These are phyloP conservation scores for Vanrija sp. DNA, from an alignment of 1,284 basidiomycete genomes.

Conservation along the genomic window DNA sequence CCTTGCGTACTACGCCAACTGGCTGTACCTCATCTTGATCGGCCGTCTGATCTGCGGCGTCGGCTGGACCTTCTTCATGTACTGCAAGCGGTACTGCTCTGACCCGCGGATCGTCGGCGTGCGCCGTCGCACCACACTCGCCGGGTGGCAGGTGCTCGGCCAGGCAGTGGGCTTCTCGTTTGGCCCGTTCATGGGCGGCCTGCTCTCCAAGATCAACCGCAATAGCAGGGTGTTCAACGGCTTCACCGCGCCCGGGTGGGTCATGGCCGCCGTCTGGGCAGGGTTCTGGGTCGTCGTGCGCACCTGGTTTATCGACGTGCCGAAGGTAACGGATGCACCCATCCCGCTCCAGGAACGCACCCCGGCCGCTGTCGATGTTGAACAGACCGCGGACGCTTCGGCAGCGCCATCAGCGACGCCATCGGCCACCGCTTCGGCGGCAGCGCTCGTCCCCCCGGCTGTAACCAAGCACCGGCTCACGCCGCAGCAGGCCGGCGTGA, in stretches of 20 bases:
- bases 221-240: slow-evolving; percentile 6
- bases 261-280: slow-evolving; percentile 4
- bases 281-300: slow-evolving; percentile 1
- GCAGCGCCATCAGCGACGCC: background rate
- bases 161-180: slow-evolving; percentile 6
- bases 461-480: background rate
- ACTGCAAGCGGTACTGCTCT: slow-evolving; percentile 10
- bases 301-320: slow-evolving; percentile 1
- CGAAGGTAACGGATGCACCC: background rate
- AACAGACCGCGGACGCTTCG: background rate
- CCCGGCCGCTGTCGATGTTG: background rate
- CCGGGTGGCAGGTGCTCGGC: slow-evolving; percentile 11
- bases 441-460: background rate
- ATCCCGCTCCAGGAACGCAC: background rate
- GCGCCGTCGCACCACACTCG: slow-evolving; percentile 5
- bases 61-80: slow-evolving; percentile 10
- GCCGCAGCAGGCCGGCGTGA: background rate
- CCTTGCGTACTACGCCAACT: slow-evolving; percentile 7
- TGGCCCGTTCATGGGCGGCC: slow-evolving; percentile 9
- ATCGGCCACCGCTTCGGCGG: background rate
- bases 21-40: slow-evolving; percentile 6
- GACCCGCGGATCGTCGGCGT: slow-evolving; percentile 7
- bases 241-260: slow-evolving; percentile 6
- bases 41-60: slow-evolving; percentile 5
- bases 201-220: slow-evolving; percentile 5